These are phyloP conservation scores for Nevesoporus exiguus DNA, from an alignment of 768 basidiomycete genomes.

Conservation along the genomic window DNA sequence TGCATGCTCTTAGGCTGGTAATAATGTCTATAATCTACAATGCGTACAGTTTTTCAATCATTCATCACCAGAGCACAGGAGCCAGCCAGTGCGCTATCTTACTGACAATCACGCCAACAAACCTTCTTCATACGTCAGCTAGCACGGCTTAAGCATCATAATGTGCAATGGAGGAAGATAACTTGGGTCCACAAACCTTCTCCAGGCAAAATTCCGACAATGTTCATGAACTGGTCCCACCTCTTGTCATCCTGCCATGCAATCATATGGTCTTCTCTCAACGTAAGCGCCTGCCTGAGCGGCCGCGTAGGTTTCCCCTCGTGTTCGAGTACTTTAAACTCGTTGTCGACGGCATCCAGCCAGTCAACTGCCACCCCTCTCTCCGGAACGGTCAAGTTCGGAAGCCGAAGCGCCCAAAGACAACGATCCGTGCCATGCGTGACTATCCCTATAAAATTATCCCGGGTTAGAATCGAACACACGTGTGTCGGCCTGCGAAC, in stretches of 20 bases:
- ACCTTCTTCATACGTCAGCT: background rate
- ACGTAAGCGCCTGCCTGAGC: constrained; percentile 42
- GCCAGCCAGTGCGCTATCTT: background rate
- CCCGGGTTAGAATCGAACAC: background rate
- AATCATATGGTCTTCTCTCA: constrained; percentile 50
- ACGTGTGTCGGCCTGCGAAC: background rate
- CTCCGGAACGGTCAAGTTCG: constrained; percentile 46
- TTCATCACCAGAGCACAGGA: background rate
- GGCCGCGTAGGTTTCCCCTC: constrained; percentile 30
- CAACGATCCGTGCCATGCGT: constrained; percentile 66
- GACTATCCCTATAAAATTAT: constrained; percentile 49
- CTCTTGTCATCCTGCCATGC: constrained; percentile 51
- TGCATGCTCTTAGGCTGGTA: no score
- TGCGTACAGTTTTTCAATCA: background rate
- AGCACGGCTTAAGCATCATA: background rate
- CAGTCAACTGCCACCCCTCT: constrained; percentile 49
- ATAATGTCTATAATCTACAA: no score
- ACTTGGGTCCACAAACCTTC: background rate
- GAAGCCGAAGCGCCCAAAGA: constrained; percentile 58
- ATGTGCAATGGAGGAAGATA: background rate
- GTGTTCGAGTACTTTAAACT: constrained; percentile 40
- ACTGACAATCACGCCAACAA: background rate
- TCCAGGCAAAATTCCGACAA: constrained; percentile 28
- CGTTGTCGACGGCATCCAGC: constrained; percentile 49
- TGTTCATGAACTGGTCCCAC: constrained; percentile 50